Conservation (phyloP, 2,329 filamentous ascomycete genomes). For the Hyphodiscus sp. region DNA sequence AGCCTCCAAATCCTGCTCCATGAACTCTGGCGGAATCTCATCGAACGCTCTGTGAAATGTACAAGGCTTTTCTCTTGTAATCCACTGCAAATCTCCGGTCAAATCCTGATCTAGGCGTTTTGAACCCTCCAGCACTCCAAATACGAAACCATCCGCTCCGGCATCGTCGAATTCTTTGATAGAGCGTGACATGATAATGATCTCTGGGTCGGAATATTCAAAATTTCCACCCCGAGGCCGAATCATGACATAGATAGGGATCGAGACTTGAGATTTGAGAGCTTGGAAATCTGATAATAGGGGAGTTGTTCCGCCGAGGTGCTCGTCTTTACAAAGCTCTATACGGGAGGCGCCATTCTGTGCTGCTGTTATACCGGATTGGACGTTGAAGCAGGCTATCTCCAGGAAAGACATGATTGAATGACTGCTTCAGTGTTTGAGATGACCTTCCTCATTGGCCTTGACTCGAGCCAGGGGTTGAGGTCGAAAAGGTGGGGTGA, state of each 20-base stretch:
- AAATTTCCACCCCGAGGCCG: conserved; percentile 42
- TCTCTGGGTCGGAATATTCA: conserved; percentile 35
- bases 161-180: conserved; percentile 31
- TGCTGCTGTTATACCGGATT: conserved; percentile 38
- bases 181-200: conserved; percentile 36
- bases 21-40: conserved; percentile 22
- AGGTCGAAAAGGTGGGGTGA: not conserved
- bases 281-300: conserved; percentile 20
- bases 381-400: conserved; percentile 41
- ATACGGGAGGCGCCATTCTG: conserved; percentile 41
- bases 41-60: conserved; percentile 52
- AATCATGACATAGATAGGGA: conserved; percentile 47
- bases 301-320: conserved; percentile 38
- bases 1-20: conserved; percentile 8
- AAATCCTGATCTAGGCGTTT: conserved; percentile 34
- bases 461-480: not conserved
- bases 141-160: conserved; percentile 42
- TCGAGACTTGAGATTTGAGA: conserved; percentile 15
- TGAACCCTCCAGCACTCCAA: conserved; percentile 37
- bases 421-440: not conserved
- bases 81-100: conserved; percentile 36
- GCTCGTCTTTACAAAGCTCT: conserved; percentile 40
- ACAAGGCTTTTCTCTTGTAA: conserved; percentile 37
- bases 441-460: not conserved
- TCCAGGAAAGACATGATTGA: conserved; percentile 30